A percentile compares a stretch with the other conserved stretches of the same genome.
Evolutionary conservation across 2,329 filamentous ascomycete genomes (phyloP).

Genomic region (Fusarium redolens): DNA sequence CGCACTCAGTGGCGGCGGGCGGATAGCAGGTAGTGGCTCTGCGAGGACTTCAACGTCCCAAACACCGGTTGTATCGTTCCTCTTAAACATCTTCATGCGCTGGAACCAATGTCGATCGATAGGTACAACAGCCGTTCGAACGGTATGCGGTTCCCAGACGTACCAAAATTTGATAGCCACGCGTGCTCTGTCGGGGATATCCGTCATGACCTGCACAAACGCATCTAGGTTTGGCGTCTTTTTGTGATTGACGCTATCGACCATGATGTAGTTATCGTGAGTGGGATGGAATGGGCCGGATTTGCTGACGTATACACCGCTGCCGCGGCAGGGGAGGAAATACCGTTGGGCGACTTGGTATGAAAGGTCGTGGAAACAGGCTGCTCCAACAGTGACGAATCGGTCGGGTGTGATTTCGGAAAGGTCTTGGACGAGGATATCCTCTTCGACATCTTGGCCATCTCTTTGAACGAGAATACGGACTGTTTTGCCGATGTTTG

Average conservation of each 20-base stretch:
- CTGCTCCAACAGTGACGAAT: conserved; percentile 93
- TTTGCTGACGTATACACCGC: conserved; percentile 73
- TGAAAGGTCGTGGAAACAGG: conserved; percentile 93
- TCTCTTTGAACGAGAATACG: conserved; percentile 87
- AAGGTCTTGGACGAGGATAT: conserved; percentile 86
- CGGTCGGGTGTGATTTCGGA: conserved; percentile 95
- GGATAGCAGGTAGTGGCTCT: conserved; percentile 79
- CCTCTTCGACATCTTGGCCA: conserved; percentile 85
- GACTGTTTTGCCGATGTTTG: conserved; percentile 80
- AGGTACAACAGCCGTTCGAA: conserved; percentile 90
- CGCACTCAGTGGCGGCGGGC: conserved; percentile 79
- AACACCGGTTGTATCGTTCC: conserved; percentile 88
- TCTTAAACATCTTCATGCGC: conserved; percentile 90
- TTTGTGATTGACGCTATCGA: conserved; percentile 83
- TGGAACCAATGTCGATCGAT: conserved; percentile 95
- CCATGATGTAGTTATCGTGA: conserved; percentile 61
- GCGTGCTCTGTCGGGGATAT: conserved; percentile 19
- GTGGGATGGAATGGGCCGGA: conserved; percentile 4
- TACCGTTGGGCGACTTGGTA: conserved; percentile 97
- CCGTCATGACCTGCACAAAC: conserved; percentile 54
- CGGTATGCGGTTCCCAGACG: conserved; percentile 69
- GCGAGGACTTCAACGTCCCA: conserved; percentile 94
- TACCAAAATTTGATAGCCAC: conserved; percentile 23
- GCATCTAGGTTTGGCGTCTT: conserved; percentile 77
- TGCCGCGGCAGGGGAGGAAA: conserved; percentile 88